Evolutionary conservation across 1,284 basidiomycete species (phyloP), one percentile per base, ranked within the genome.

Genomic region (Papiliotrema fonsecae): DNA sequence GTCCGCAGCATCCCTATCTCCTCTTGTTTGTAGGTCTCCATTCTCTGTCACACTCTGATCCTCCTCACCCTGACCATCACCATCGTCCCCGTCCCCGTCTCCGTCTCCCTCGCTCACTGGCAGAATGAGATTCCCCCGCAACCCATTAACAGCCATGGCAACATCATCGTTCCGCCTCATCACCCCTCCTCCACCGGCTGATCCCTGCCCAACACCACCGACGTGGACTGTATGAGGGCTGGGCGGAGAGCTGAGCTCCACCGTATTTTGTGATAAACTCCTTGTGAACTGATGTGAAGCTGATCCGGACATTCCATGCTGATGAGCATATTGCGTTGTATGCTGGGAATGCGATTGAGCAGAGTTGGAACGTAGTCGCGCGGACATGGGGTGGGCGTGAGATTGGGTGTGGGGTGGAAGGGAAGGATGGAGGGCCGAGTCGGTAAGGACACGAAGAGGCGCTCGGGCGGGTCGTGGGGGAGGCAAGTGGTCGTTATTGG

Each of bases 361-460:
- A 3, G 52, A 54, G 22, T 50, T 50, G 1, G 52, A 54, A 13
- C 52, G 36, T 14, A 43, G 42, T 19, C 52, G 42, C 3, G 26
- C 19, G 9, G 37, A 16, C 6, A 11, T 7, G 21, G 10, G 7
- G n/a, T 34, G 41, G 26, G 16, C 19, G 30, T 7, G 10, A 28
- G 34, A 34, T 6, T 46, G 47, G 6, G 52, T 54, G 24, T 50
- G 40, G 26, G 50, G 44, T 6, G 44, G 42, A 19, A 54, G 36
- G 16, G 43, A n/a, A n/a, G 10, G 7, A 22, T 34, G 41, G 26
- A n/a, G 28, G 30, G 13, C 4, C 37, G 34, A 34, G 16, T 46
- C 51, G 6, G 52, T 54, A 21, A 47, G 40, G 26, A 54, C 49
- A 7, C 49, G 42, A 19, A 54, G 36, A 13, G 43, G 43, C 27